Evolutionary conservation across 306 rosid species (phyloP), one percentile per base, ranked within the genome.

Genomic region (Quercus robur): DNA sequence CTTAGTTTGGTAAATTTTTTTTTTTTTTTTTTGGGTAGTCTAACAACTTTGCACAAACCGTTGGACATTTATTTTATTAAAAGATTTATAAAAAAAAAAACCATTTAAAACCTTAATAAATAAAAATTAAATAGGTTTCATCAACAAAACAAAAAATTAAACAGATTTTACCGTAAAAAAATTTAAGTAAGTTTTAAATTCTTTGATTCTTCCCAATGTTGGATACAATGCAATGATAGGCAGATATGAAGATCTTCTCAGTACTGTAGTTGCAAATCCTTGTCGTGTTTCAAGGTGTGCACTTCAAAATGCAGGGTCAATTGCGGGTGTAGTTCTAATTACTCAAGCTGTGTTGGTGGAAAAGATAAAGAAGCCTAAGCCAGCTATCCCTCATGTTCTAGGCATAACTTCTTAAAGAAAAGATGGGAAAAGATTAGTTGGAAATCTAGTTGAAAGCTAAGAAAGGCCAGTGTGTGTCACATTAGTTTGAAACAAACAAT

Each of bases 151-250:
- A 8, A 41, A 41, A 41, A 41, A 41, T 7, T 8, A 41, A 41
- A 41, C 3, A 8, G 12, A 41, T 41, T 41, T 41, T 41, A 8
- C 46, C 46, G 1, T 41, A 41, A 41, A 41, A 41, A 41, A 2
- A 6, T 2, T 8, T 41, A 38, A 38, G 46, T 41, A 38, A 38
- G 46, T 41, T 41, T 41, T 41, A 2, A 41, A 41, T 41, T 8
- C 46, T 41, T 41, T 41, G 3, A 41, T 41, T 41, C 46, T 41
- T 41, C 46, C 46, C 46, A 41, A 41, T 41, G 11, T 41, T 3
- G 99, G 99, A 31, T 95, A 87, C 75, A 93, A 95, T 71, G 99
- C 98, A 17, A 91, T 95, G 98, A 87, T 91, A 5, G 90, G 80
- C 58, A 77, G 61, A 21, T 93, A 93, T 28, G 98, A 91, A 85